Evolutionary conservation across 23 red algal genomes (phyloP), one percentile per base, ranked within the genome.

Genomic region (Gracilaria gracilis): DNA sequence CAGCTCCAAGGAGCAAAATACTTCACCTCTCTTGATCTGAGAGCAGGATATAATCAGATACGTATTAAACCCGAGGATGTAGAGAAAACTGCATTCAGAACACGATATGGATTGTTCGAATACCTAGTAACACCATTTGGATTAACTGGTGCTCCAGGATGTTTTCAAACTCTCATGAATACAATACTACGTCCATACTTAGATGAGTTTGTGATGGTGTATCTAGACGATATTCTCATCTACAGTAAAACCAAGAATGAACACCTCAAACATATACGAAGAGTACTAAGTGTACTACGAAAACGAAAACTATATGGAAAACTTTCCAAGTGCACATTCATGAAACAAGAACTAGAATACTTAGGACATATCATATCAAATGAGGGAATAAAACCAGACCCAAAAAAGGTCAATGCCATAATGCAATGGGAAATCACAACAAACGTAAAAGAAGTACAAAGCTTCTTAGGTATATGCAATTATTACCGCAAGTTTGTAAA

Each of bases 101-200:
- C 89, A 57, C 49, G 80, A 53, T 76, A 93, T 67, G 79, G 79
- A 8, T 28, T 57, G 44, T 93, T 74, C 39, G 79, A 93, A 78
- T 93, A 62, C 3, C 57, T 85, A 64, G 65, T 93, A 48, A 76
- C 49, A 67, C 61, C 89, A 27, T 85, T 93, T 46, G 89, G 79
- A 61, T 36, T 93, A 14, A 75, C 59, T 29, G 71, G 66, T n/a
- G 78, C 78, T 16, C 58, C 61, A 59, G 54, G 39, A 62, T 46
- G 62, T 62, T 93, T 93, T 3, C 38, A 75, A 65, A 74, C 33
- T 29, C 51, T 75, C 9, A 76, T 93, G 79, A 75, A 84, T 44
- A 29, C 34, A 25, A 55, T 85, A 33, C 69, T 93, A 55, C 0
- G 53, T 58, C 0, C 11, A 55, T 85, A 70, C 32, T 19, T 93